phyloP scores from a whole-genome alignment of 768 basidiomycete genomes.

The Naganishia randhawae region DNA sequence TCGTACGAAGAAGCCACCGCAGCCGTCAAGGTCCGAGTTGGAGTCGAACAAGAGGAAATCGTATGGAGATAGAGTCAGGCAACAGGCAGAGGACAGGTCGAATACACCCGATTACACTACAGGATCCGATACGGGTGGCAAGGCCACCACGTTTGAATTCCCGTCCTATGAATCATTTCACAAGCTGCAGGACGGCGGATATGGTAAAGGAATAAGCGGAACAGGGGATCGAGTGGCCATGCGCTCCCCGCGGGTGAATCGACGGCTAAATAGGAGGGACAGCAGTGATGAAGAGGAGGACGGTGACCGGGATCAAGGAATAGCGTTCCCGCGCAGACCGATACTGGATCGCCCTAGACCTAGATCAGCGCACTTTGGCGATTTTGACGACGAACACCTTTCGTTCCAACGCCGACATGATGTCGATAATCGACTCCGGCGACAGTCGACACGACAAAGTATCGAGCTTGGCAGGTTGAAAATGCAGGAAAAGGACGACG shows the following conservation, averaged over 20 bases:
- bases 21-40: background rate
- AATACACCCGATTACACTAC: background rate
- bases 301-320: background rate
- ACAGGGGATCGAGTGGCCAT: background rate
- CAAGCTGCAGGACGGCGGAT: background rate
- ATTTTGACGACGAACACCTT: background rate
- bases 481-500: slow-evolving; percentile 15
- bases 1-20: background rate
- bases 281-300: slow-evolving; percentile 10
- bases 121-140: slow-evolving; percentile 1
- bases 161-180: slow-evolving; percentile 17
- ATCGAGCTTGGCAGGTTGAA: slow-evolving; percentile 9
- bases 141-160: slow-evolving; percentile 5
- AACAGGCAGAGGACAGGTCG: background rate
- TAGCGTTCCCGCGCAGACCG: background rate
- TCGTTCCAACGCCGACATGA: slow-evolving; percentile 14
- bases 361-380: slow-evolving; percentile 13
- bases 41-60: background rate
- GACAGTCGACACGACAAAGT: slow-evolving; percentile 13
- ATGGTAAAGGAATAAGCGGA: background rate
- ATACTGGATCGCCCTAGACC: slow-evolving; percentile 5
- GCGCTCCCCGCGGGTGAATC: background rate
- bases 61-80: background rate
- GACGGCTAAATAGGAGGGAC: background rate
- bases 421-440: slow-evolving; percentile 4